phyloP scores from a whole-genome alignment of 345 rosid genomes.

The Pistacia vera region DNA sequence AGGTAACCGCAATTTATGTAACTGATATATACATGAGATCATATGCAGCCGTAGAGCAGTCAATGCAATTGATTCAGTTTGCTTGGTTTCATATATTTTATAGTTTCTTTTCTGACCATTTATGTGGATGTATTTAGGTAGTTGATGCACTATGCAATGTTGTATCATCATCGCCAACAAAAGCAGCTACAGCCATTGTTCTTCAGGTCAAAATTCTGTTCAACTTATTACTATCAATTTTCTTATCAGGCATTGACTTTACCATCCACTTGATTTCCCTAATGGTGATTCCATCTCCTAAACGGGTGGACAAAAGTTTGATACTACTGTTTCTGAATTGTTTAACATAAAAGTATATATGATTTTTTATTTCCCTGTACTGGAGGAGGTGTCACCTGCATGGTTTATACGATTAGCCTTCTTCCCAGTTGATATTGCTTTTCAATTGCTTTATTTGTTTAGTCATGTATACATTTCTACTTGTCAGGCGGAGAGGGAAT shows the following conservation, averaged over 20 bases:
- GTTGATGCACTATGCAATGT: conserved; percentile 96
- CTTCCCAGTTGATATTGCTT: not conserved
- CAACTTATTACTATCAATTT: conserved; percentile 18
- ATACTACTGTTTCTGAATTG: not conserved
- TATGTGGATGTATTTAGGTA: conserved; percentile 51
- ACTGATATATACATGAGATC: not conserved
- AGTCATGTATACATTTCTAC: conserved; percentile 34
- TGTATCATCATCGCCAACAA: conserved; percentile 84
- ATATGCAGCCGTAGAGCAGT: not conserved
- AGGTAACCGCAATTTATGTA: not conserved
- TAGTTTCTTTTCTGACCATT: conserved; percentile 18
- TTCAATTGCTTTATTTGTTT: conserved; percentile 18
- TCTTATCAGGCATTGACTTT: conserved; percentile 14
- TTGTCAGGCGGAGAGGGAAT: conserved; percentile 90
- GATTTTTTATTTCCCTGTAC: conserved; percentile 17
- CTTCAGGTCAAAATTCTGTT: conserved; percentile 81
- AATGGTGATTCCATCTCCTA: conserved; percentile 12
- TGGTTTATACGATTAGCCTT: conserved; percentile 19
- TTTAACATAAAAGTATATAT: not conserved
- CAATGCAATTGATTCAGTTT: not conserved
- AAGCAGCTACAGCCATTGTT: conserved; percentile 91
- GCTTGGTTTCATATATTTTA: not conserved
- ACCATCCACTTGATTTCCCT: conserved; percentile 6
- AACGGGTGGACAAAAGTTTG: not conserved
- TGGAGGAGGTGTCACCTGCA: conserved; percentile 14